Percentiles rank a stretch among this genome's conserved stretches.
These are phyloP conservation scores for Poa pratensis DNA, from an alignment of 176 grass and related monocot species.

Conservation along the genomic window DNA sequence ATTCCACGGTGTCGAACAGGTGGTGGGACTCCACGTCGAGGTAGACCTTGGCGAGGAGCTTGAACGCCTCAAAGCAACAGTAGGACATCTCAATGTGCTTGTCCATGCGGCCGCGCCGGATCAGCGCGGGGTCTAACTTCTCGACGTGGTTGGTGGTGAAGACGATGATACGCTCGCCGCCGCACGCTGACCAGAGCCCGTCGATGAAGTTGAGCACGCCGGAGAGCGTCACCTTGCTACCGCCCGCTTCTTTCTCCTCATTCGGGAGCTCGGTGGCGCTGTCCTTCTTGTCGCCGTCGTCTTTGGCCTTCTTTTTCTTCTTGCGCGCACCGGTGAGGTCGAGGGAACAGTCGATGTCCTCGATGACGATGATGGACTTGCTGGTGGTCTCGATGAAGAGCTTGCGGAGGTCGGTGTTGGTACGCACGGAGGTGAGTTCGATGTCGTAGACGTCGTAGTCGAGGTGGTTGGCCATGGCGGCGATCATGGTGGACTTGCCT, in stretches of 20 bases:
- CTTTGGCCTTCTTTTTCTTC: neutral
- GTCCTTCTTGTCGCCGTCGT: conserved; percentile 22
- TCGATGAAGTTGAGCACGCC: conserved; percentile 51
- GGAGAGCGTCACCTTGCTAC: conserved; percentile 40
- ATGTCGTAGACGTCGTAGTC: conserved; percentile 54
- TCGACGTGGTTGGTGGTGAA: conserved; percentile 42
- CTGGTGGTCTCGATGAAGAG: conserved; percentile 53
- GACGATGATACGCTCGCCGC: conserved; percentile 37
- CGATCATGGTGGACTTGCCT: conserved; percentile 53
- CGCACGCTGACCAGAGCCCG: conserved; percentile 44
- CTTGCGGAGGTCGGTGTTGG: conserved; percentile 56
- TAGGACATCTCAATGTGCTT: conserved; percentile 63
- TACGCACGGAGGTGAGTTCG: conserved; percentile 42
- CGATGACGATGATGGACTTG: conserved; percentile 80
- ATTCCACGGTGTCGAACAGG: neutral
- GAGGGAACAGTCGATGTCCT: conserved; percentile 87
- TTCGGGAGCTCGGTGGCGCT: neutral
- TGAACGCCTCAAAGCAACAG: conserved; percentile 49
- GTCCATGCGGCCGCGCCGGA: conserved; percentile 49
- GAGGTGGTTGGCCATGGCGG: conserved; percentile 57
- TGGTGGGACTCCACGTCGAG: conserved; percentile 27
- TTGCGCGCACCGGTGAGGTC: conserved; percentile 58
- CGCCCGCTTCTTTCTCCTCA: conserved; percentile 9
- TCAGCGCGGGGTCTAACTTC: conserved; percentile 41
- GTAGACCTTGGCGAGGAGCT: conserved; percentile 42